Evolutionary conservation across 2,329 filamentous ascomycete species (phyloP).

Genomic region (Cordyceps cicadae): DNA sequence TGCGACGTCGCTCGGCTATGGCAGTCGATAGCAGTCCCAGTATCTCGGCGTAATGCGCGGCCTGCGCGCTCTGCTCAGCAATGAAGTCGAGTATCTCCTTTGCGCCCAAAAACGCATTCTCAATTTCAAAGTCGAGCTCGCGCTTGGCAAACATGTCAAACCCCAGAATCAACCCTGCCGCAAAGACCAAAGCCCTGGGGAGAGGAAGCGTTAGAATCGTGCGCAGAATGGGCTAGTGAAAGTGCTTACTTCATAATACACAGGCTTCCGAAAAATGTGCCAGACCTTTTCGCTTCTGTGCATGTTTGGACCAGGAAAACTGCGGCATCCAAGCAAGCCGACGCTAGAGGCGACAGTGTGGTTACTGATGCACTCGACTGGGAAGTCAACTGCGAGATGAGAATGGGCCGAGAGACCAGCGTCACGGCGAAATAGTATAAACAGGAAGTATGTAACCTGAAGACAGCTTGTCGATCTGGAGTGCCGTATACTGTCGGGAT

Average conservation of each 20-base stretch:
- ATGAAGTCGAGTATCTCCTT: constrained; percentile 41
- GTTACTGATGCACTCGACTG: constrained; percentile 22
- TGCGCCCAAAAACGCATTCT: constrained; percentile 41
- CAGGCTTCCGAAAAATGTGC: constrained; percentile 45
- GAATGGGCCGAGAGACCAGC: constrained; percentile 45
- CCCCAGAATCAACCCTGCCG: constrained; percentile 47
- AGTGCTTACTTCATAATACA: constrained; percentile 47
- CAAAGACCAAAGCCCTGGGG: constrained; percentile 44
- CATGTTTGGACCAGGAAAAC: constrained; percentile 48
- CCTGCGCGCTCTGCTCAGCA: constrained; percentile 43
- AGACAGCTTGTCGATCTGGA: constrained; percentile 26
- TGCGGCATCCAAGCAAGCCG: constrained; percentile 47
- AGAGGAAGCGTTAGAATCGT: not conserved
- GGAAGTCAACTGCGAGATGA: constrained; percentile 41
- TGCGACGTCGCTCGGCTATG: constrained; percentile 31
- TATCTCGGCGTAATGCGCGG: constrained; percentile 50
- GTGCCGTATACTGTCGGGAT: constrained; percentile 19
- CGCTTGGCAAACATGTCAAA: constrained; percentile 46
- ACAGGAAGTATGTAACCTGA: constrained; percentile 47
- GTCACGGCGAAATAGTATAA: constrained; percentile 53
- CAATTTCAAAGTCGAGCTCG: constrained; percentile 35
- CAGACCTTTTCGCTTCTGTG: constrained; percentile 35
- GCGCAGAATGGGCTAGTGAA: not conserved
- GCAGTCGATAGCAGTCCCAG: constrained; percentile 38
- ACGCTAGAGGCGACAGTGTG: constrained; percentile 31